A percentile compares a stretch with the other conserved stretches of the same genome.
phyloP scores from a whole-genome alignment of 495 filamentous ascomycete genomes.

The Penicillium steckii region DNA sequence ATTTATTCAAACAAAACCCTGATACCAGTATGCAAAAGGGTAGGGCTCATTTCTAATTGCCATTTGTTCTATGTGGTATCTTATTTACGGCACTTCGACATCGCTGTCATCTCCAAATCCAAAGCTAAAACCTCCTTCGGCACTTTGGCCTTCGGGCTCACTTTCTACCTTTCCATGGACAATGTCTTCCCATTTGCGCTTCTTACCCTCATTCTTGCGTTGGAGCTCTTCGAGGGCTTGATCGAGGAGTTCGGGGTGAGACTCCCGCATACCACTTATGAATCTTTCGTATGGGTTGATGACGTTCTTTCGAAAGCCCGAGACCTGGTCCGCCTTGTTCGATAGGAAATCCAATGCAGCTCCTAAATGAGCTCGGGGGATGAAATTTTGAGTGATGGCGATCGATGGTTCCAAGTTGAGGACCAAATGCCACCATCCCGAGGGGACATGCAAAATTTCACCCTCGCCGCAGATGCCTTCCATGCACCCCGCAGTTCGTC shows the following conservation, averaged over 20 bases:
- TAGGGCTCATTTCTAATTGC: background rate
- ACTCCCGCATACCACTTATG: slow-evolving; percentile 61
- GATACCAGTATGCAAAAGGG: background rate
- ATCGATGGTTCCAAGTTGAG: slow-evolving; percentile 82
- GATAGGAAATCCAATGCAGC: slow-evolving; percentile 79
- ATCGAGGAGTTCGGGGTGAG: slow-evolving; percentile 64
- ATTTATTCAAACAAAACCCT: background rate
- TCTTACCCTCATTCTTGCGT: slow-evolving; percentile 59
- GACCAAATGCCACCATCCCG: slow-evolving; percentile 96
- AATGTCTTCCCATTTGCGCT: slow-evolving; percentile 84
- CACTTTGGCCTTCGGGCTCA: slow-evolving; percentile 40
- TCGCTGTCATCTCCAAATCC: slow-evolving; percentile 70
- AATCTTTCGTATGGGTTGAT: slow-evolving; percentile 74
- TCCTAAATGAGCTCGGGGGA: slow-evolving; percentile 71
- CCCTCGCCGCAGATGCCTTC: slow-evolving; percentile 87
- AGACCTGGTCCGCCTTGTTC: slow-evolving; percentile 80
- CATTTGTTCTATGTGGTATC: background rate
- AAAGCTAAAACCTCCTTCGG: slow-evolving; percentile 72
- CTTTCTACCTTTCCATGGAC: slow-evolving; percentile 48
- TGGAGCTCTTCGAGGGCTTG: slow-evolving; percentile 64
- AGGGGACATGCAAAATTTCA: slow-evolving; percentile 90
- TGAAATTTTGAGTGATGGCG: slow-evolving; percentile 95
- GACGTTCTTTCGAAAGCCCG: slow-evolving; percentile 77
- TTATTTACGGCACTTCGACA: slow-evolving; percentile 49
- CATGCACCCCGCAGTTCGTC: slow-evolving; percentile 70